Evolutionary conservation across 306 rosid species (phyloP).

Genomic region (Fragaria ananassa): DNA sequence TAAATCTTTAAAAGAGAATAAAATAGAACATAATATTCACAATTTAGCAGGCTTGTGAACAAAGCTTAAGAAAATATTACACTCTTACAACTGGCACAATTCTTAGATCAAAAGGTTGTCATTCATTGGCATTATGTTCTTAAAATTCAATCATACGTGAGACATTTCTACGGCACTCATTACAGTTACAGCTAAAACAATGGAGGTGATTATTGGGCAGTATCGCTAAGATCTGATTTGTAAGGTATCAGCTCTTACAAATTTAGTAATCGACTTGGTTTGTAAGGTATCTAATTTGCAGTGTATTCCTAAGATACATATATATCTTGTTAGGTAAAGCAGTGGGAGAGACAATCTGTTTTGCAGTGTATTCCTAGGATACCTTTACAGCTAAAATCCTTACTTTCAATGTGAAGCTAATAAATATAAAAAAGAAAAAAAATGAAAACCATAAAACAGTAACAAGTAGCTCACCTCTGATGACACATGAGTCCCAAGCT

Average conservation of each 20-base stretch:
- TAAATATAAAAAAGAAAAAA: not conserved
- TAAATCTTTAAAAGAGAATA: not conserved
- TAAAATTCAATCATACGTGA: not conserved
- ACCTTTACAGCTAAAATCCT: not conserved
- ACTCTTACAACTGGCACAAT: constrained; percentile 3
- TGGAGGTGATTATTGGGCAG: not conserved
- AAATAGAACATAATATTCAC: constrained; percentile 2
- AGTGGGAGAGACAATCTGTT: not conserved
- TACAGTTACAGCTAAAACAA: constrained; percentile 3
- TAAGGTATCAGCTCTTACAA: not conserved
- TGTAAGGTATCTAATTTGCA: not conserved
- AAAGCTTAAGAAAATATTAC: constrained; percentile 4
- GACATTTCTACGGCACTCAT: not conserved
- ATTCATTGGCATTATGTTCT: not conserved
- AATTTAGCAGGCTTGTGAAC: not conserved
- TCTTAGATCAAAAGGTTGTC: constrained; percentile 5
- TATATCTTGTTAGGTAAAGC: not conserved
- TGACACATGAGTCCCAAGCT: constrained; percentile 77
- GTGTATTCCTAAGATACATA: not conserved
- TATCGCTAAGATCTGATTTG: not conserved
- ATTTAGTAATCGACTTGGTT: not conserved
- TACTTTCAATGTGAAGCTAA: not conserved
- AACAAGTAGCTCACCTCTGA: constrained; percentile 66
- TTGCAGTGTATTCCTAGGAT: constrained; percentile 2
- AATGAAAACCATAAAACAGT: not conserved